Conservation (phyloP, 2,329 filamentous ascomycete genomes). For the Pseudogymnoascus sp. region DNA sequence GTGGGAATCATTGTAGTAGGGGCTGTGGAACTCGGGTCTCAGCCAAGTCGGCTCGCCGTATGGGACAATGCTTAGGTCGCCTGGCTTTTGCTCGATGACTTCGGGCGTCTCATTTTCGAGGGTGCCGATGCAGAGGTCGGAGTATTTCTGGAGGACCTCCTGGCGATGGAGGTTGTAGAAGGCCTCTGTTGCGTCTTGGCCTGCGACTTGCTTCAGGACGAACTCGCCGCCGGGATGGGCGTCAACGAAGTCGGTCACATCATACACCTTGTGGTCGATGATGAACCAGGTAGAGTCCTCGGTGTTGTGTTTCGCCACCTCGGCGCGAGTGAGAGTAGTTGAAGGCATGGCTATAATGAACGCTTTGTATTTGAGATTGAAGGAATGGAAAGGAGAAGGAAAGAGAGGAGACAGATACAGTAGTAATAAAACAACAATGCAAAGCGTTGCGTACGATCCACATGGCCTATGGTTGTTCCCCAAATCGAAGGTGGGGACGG, state of each 20-base stretch:
- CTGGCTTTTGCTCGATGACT: slow-evolving; percentile 60
- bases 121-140: slow-evolving; percentile 65
- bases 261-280: slow-evolving; percentile 81
- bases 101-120: slow-evolving; percentile 68
- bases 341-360: slow-evolving; percentile 22
- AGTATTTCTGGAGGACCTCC: slow-evolving; percentile 79
- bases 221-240: slow-evolving; percentile 77
- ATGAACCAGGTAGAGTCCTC: slow-evolving; percentile 76
- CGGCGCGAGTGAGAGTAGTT: slow-evolving; percentile 41
- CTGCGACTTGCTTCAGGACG: slow-evolving; percentile 73
- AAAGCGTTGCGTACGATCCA: neutral
- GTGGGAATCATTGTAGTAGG: slow-evolving; percentile 75
- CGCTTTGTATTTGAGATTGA: neutral
- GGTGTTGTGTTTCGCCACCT: slow-evolving; percentile 69
- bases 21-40: slow-evolving; percentile 65
- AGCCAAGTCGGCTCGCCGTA: slow-evolving; percentile 85
- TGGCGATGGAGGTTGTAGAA: slow-evolving; percentile 93
- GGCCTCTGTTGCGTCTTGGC: slow-evolving; percentile 70
- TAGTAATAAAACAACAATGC: neutral
- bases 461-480: neutral
- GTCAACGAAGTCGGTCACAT: slow-evolving; percentile 76
- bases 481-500: neutral
- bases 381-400: neutral
- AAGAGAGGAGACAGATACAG: neutral
- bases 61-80: slow-evolving; percentile 69